A percentile compares a stretch with the other conserved stretches of the same genome.
phyloP scores from a whole-genome alignment of 495 filamentous ascomycete genomes.

The Recurvomyces mirabilis region DNA sequence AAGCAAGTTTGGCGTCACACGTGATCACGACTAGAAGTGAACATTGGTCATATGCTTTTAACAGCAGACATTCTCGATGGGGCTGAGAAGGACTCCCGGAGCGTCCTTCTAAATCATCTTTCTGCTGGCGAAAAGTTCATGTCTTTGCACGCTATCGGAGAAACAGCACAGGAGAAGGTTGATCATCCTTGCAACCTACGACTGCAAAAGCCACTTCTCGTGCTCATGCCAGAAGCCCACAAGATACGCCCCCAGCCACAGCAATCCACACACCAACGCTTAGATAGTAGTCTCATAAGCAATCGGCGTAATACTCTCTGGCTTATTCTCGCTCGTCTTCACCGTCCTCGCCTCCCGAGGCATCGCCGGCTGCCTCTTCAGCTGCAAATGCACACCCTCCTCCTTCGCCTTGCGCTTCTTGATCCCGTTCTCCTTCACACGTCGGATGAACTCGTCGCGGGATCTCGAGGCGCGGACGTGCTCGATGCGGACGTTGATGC shows the following conservation, averaged over 20 bases:
- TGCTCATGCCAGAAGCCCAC: neutral
- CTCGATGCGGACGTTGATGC: constrained; percentile 96
- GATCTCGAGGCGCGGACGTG: constrained; percentile 89
- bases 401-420: constrained; percentile 86
- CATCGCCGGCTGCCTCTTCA: constrained; percentile 78
- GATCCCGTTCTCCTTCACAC: constrained; percentile 89
- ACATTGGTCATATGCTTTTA: neutral
- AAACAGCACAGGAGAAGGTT: no score
- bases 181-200: no score
- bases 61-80: neutral
- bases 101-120: neutral
- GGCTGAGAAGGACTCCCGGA: neutral
- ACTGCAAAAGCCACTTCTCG: neutral
- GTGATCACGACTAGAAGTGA: neutral
- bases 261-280: constrained; percentile 26
- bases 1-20: neutral
- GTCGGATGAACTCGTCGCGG: constrained; percentile 86
- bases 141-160: no score
- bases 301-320: constrained; percentile 84
- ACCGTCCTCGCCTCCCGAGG: constrained; percentile 74
- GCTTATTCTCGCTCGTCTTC: constrained; percentile 59
- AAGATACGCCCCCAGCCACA: constrained; percentile 2
- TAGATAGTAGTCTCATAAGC: constrained; percentile 98
- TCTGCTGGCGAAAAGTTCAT: no score
- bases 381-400: constrained; percentile 69